These are phyloP conservation scores for Arthrobotrys entomopaga DNA, from an alignment of 2,329 filamentous ascomycete genomes.

Conservation along the genomic window DNA sequence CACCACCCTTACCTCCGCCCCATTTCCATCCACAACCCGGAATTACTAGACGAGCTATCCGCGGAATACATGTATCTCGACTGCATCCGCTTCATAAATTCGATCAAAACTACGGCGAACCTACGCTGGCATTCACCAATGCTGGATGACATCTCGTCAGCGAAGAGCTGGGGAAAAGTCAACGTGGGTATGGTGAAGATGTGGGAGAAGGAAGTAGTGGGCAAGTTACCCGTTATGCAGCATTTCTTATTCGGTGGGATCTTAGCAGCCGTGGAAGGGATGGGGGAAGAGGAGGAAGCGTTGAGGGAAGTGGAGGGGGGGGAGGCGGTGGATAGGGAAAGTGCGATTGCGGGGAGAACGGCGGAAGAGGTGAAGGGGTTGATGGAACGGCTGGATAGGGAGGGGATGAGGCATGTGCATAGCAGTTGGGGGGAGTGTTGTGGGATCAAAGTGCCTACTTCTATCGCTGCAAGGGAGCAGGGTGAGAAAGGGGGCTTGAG, in stretches of 20 bases:
- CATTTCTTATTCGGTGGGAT: conserved; percentile 94
- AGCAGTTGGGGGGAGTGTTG: conserved; percentile 94
- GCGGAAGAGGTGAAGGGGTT: conserved; percentile 67
- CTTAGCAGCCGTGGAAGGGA: conserved; percentile 80
- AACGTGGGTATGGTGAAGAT: conserved; percentile 95
- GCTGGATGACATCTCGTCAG: conserved; percentile 95
- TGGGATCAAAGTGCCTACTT: conserved; percentile 95
- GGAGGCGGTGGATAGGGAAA: conserved; percentile 60
- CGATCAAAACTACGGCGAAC: conserved; percentile 93
- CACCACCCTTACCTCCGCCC: conserved; percentile 84
- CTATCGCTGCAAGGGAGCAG: conserved; percentile 89
- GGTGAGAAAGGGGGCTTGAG: conserved; percentile 75
- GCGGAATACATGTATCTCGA: conserved; percentile 88
- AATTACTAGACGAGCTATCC: conserved; percentile 86
- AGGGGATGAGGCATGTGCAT: conserved; percentile 76
- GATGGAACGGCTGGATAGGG: conserved; percentile 71
- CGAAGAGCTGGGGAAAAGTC: conserved; percentile 90
- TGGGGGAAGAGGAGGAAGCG: conserved; percentile 74
- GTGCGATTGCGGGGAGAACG: conserved; percentile 59
- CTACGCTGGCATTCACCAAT: conserved; percentile 97
- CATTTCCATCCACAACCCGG: conserved; percentile 83
- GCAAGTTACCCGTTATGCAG: conserved; percentile 97
- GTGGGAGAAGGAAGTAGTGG: conserved; percentile 91
- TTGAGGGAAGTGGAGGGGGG: conserved; percentile 63
- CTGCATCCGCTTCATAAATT: conserved; percentile 93